phyloP scores from a whole-genome alignment of 208 protist species.

The Entamoeba dispar region DNA sequence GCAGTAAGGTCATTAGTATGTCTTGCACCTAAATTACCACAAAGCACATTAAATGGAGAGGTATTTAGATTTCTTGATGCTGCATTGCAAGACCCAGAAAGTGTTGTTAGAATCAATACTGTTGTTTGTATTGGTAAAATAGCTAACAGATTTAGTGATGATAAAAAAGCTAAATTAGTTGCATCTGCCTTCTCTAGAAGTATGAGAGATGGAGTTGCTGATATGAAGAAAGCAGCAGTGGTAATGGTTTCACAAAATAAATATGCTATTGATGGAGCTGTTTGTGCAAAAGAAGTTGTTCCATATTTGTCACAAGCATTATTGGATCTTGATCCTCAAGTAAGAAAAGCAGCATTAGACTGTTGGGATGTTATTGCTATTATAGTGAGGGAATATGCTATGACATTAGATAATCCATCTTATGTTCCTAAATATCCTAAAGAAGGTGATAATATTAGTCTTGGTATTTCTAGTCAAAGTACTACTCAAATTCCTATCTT shows the following conservation, averaged over 20 bases:
- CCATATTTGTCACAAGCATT: background rate
- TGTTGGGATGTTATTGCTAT: background rate
- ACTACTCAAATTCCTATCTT: background rate
- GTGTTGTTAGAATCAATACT: background rate
- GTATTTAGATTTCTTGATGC: background rate
- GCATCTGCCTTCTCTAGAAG: background rate
- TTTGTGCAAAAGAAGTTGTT: background rate
- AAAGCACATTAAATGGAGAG: background rate
- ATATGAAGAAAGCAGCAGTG: background rate
- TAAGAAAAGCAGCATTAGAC: background rate
- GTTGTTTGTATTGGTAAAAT: background rate
- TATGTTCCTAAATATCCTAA: background rate
- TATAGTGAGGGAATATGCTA: background rate
- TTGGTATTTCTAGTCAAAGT: background rate
- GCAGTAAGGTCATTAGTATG: background rate
- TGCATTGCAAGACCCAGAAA: background rate
- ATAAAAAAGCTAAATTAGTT: background rate
- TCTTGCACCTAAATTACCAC: background rate
- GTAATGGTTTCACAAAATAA: background rate
- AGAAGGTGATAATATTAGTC: background rate
- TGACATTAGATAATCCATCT: background rate
- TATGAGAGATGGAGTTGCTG: background rate
- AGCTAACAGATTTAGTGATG: background rate
- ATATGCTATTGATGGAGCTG: background rate
- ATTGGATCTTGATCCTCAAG: background rate